A percentile compares a stretch with the other conserved stretches of the same genome.
phyloP scores from a whole-genome alignment of 179 eudicot species.

The Beta corolliflora region DNA sequence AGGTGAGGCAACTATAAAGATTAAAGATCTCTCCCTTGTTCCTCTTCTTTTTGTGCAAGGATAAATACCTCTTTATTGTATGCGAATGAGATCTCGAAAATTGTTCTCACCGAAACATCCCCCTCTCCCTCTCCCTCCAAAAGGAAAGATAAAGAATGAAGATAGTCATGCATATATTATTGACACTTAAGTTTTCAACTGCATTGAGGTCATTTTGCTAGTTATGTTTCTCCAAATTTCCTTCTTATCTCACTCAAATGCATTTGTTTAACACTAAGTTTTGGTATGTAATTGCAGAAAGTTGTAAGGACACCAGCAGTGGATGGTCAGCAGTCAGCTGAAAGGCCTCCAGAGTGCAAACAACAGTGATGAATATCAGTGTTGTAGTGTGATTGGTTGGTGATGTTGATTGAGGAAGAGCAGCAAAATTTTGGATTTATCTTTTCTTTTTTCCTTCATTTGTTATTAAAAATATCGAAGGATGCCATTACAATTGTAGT shows the following conservation, averaged over 20 bases:
- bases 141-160: background rate
- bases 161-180: background rate
- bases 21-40: background rate
- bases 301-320: conserved; percentile 34
- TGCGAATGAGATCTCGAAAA: too few species aligned
- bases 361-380: conserved; percentile 27
- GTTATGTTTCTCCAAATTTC: background rate
- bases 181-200: background rate
- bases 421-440: conserved; percentile 19
- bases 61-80: too few species aligned
- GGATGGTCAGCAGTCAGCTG: conserved; percentile 41
- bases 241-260: background rate
- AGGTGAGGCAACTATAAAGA: conserved; percentile 38
- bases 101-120: too few species aligned
- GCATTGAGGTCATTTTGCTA: background rate
- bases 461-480: conserved; percentile 21
- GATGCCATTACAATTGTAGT: conserved; percentile 9
- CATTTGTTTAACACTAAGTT: background rate
- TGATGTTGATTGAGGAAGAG: conserved; percentile 17
- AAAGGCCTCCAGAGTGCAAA: conserved; percentile 69
- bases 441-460: conserved; percentile 7
- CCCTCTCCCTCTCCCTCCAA: background rate
- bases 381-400: conserved; percentile 2
- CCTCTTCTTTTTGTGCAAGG: background rate
- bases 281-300: conserved; percentile 39